Evolutionary conservation across 2,329 filamentous ascomycete species (phyloP), one percentile per base, ranked within the genome.

Genomic region (Sporothrix globosa): DNA sequence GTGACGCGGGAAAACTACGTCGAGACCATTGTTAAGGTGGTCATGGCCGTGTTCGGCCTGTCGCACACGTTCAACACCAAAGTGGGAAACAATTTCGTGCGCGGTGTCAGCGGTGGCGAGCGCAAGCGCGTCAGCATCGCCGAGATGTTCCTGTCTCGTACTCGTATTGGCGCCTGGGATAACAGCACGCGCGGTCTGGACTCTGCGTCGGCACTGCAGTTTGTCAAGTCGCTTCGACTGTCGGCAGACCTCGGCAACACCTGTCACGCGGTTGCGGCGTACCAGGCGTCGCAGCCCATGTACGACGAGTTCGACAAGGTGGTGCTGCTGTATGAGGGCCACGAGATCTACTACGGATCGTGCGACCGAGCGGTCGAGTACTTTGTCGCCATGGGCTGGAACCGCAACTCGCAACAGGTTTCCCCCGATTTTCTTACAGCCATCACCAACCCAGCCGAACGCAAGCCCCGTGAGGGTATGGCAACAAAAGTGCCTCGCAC

Each of bases 371-470:
- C 90, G 2, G 85, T 83, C 69, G 81, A 86, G 70, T 92, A 91
- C 77, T 92, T 92, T 76, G 82, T 87, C 71, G 82, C 87, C 65
- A 82, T 92, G n/a, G 90, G 91, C 0, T 94, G 91, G 75, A 81
- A 86, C 34, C 91, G 81, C 14, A 82, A 82, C 1, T 79, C 82
- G 0, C 78, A 83, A 11, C 82, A 90, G 76, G 94, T 91, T 0
- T 93, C 91, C 0, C 88, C 91, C 1, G 92, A 94, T 77, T 94
- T 93, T 80, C 79, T 94, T 54, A 93, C 91, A 0, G 89, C 90
- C 0, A 84, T 93, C 19, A 92, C 91, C 1, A 92, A 95, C 76
- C 87, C 90, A 0, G 87, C 85, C 11, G 91, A 93, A 75, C 86
- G 92, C 46, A 84, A 86, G 19, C 90, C 93, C 77, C 86, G 90